Percentiles rank a stretch among this genome's conserved stretches.
These are phyloP conservation scores for Niveomyces coronatus DNA, from an alignment of 2,329 filamentous ascomycete genomes.

Conservation along the genomic window DNA sequence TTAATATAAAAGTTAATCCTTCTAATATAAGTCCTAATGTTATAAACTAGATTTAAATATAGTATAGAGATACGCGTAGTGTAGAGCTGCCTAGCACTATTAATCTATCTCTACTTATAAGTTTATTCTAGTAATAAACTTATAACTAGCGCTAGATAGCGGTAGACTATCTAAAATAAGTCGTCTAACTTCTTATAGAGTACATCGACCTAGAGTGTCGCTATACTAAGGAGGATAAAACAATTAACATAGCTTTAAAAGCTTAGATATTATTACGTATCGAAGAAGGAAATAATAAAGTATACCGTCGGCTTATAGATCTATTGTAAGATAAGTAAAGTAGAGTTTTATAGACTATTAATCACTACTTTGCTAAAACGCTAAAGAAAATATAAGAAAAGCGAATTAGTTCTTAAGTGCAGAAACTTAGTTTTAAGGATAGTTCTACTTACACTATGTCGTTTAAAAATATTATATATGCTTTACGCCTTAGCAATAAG, in stretches of 20 bases:
- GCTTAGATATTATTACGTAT: not conserved
- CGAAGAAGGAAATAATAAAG: not conserved
- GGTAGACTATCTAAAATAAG: not conserved
- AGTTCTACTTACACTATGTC: not conserved
- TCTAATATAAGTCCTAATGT: not conserved
- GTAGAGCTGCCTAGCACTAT: slow-evolving; percentile 1
- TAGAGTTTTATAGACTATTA: not conserved
- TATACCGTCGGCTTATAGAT: not conserved
- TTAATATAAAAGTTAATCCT: not conserved
- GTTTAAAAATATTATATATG: not conserved
- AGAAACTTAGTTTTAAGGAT: not conserved
- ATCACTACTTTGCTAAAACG: slow-evolving; percentile 3
- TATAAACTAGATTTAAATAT: not conserved
- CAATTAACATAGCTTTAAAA: not conserved
- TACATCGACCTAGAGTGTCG: slow-evolving; percentile 4
- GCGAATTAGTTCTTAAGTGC: not conserved
- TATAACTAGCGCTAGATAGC: not conserved
- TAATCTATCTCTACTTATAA: not conserved
- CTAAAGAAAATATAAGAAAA: slow-evolving; percentile 1
- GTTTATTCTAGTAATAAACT: not conserved
- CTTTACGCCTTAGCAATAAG: slow-evolving; percentile 1
- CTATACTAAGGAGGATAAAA: not conserved
- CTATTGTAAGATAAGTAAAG: not conserved
- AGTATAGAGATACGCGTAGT: slow-evolving; percentile 1
- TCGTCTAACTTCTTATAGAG: not conserved